Conservation (phyloP, 345 rosid genomes). For the Corchorus capsularis region DNA sequence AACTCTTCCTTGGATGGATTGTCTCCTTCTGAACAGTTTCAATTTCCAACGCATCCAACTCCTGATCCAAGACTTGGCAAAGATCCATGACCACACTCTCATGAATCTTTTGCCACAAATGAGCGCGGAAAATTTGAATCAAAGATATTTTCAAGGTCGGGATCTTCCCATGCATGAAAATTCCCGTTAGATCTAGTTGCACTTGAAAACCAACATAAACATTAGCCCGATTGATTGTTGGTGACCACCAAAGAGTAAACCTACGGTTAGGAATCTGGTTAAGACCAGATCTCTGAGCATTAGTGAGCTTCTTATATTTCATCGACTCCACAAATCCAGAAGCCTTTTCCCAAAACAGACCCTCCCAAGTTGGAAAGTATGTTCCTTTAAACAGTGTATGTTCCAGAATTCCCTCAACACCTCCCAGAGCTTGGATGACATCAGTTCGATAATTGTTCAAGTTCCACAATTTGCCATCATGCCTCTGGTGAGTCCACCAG, state of each 20-base stretch:
- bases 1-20: constrained; percentile 99
- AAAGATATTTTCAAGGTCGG: constrained; percentile 97
- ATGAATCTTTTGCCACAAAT: constrained; percentile 99
- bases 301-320: constrained; percentile 98
- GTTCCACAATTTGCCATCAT: constrained; percentile 99
- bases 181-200: constrained; percentile 97
- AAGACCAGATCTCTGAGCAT: constrained; percentile 99
- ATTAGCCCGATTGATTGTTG: constrained; percentile 94
- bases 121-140: constrained; percentile 99
- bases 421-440: constrained; percentile 99
- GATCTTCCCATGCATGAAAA: constrained; percentile 99
- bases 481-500: constrained; percentile 99
- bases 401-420: constrained; percentile 97
- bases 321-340: constrained; percentile 99
- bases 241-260: constrained; percentile 99
- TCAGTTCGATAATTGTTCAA: constrained; percentile 97
- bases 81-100: constrained; percentile 99
- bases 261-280: constrained; percentile 98
- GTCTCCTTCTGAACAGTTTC: constrained; percentile 99
- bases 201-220: constrained; percentile 99
- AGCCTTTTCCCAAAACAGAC: constrained; percentile 99
- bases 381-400: constrained; percentile 98
- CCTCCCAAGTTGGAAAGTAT: constrained; percentile 99
- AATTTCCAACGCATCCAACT: constrained; percentile 96
- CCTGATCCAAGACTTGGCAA: constrained; percentile 98